phyloP scores from a whole-genome alignment of 2,329 filamentous ascomycete genomes.

The Dactylellina parvicollis region DNA sequence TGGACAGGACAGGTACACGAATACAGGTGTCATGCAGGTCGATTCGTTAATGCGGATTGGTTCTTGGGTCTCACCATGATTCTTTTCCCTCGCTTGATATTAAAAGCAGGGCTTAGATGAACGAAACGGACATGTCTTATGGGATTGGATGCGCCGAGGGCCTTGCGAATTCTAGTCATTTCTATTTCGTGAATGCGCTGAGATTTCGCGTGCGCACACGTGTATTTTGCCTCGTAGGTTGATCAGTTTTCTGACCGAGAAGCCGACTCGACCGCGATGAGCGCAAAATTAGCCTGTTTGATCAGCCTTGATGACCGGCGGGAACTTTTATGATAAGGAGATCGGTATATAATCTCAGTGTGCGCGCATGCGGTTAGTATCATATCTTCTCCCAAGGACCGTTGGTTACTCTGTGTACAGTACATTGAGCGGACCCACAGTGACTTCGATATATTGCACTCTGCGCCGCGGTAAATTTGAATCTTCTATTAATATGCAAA shows the following conservation, averaged over 20 bases:
- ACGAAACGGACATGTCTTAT: constrained; percentile 46
- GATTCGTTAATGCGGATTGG: constrained; percentile 50
- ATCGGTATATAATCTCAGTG: background rate
- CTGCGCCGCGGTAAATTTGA: constrained; percentile 33
- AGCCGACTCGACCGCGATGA: constrained; percentile 26
- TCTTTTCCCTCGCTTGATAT: constrained; percentile 48
- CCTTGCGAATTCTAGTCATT: constrained; percentile 6
- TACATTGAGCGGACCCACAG: background rate
- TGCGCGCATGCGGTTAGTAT: constrained; percentile 1
- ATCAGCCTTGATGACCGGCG: constrained; percentile 34
- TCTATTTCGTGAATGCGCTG: no score
- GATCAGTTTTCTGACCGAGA: constrained; percentile 26
- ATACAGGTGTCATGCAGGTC: constrained; percentile 33
- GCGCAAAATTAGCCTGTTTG: constrained; percentile 3
- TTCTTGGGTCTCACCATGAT: constrained; percentile 39
- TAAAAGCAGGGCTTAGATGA: constrained; percentile 31
- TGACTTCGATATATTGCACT: background rate
- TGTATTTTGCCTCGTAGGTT: constrained; percentile 28
- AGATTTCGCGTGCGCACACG: no score
- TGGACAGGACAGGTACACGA: constrained; percentile 8
- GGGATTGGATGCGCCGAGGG: background rate
- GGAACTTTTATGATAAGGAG: constrained; percentile 21
- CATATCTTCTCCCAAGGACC: background rate
- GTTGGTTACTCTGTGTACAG: background rate
- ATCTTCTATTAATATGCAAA: constrained; percentile 44